phyloP scores from a whole-genome alignment of 1,284 basidiomycete species.

The Somion occarium region DNA sequence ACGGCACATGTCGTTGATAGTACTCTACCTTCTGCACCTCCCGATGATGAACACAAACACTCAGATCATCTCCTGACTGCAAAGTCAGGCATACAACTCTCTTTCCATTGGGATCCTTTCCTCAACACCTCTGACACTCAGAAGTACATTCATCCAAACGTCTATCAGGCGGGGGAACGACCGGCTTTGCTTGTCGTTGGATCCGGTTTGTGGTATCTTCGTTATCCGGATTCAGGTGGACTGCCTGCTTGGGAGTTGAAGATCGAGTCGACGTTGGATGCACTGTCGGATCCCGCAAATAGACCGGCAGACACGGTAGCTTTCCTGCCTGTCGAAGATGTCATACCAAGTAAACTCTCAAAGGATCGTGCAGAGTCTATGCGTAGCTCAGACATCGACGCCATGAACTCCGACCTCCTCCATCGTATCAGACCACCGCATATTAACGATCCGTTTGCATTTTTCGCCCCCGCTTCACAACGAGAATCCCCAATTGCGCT shows the following conservation, averaged over 20 bases:
- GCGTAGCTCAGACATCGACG: slow-evolving; percentile 73
- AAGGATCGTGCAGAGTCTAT: slow-evolving; percentile 63
- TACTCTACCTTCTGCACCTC: slow-evolving; percentile 46
- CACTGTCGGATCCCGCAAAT: slow-evolving; percentile 33
- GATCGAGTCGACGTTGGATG: slow-evolving; percentile 58
- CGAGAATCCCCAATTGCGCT: slow-evolving; percentile 45
- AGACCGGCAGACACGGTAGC: slow-evolving; percentile 67
- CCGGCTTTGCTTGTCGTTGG: slow-evolving; percentile 77
- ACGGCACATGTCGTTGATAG: slow-evolving; percentile 58
- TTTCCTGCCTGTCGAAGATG: slow-evolving; percentile 73
- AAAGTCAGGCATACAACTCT: slow-evolving; percentile 44
- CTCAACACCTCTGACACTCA: slow-evolving; percentile 63
- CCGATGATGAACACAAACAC: slow-evolving; percentile 64
- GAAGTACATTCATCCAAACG: slow-evolving; percentile 27
- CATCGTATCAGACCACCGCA: slow-evolving; percentile 55
- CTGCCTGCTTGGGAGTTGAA: slow-evolving; percentile 72
- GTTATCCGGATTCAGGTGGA: slow-evolving; percentile 64
- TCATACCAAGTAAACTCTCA: slow-evolving; percentile 56
- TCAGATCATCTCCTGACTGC: slow-evolving; percentile 46
- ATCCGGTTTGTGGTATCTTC: slow-evolving; percentile 84
- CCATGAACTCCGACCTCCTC: slow-evolving; percentile 81
- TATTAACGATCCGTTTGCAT: slow-evolving; percentile 26
- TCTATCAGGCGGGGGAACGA: slow-evolving; percentile 3
- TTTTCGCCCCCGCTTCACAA: slow-evolving; percentile 21
- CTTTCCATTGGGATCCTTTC: slow-evolving; percentile 80